phyloP scores from a whole-genome alignment of 2,329 filamentous ascomycete genomes.

The Alternaria ventricosa region DNA sequence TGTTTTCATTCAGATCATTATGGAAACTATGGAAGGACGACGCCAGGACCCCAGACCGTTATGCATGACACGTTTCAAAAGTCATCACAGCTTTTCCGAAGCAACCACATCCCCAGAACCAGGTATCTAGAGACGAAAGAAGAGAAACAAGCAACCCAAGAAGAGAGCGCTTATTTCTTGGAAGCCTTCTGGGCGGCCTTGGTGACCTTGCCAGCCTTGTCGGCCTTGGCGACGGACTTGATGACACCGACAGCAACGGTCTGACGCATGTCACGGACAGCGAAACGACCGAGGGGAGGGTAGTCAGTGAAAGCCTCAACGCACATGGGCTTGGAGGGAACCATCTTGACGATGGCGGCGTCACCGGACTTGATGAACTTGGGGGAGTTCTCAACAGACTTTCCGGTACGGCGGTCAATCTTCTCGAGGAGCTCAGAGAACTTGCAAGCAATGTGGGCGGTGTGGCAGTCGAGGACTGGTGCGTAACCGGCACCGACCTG shows the following conservation, averaged over 20 bases:
- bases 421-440: slow-evolving; percentile 99
- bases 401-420: slow-evolving; percentile 99
- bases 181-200: slow-evolving; percentile 54
- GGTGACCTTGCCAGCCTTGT: slow-evolving; percentile 61
- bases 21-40: slow-evolving; percentile 50
- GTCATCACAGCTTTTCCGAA: slow-evolving; percentile 48
- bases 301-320: slow-evolving; percentile 99
- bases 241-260: slow-evolving; percentile 95
- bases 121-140: slow-evolving; percentile 41
- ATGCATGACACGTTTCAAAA: slow-evolving; percentile 47
- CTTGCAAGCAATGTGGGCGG: slow-evolving; percentile 99
- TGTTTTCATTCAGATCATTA: slow-evolving; percentile 48
- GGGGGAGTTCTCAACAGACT: slow-evolving; percentile 87
- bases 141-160: slow-evolving; percentile 42
- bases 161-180: slow-evolving; percentile 51
- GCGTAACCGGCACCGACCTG: slow-evolving; percentile 99
- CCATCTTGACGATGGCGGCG: slow-evolving; percentile 99
- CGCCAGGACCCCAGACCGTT: slow-evolving; percentile 44
- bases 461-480: slow-evolving; percentile 99
- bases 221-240: slow-evolving; percentile 66
- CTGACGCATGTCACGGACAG: slow-evolving; percentile 92
- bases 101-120: slow-evolving; percentile 48
- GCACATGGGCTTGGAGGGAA: slow-evolving; percentile 99
- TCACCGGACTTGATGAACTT: slow-evolving; percentile 99
- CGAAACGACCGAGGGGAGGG: slow-evolving; percentile 99